Evolutionary conservation across 1,139 yeast species (phyloP), one percentile per base, ranked within the genome.

Genomic region (Yamadazyma friedrichii): DNA sequence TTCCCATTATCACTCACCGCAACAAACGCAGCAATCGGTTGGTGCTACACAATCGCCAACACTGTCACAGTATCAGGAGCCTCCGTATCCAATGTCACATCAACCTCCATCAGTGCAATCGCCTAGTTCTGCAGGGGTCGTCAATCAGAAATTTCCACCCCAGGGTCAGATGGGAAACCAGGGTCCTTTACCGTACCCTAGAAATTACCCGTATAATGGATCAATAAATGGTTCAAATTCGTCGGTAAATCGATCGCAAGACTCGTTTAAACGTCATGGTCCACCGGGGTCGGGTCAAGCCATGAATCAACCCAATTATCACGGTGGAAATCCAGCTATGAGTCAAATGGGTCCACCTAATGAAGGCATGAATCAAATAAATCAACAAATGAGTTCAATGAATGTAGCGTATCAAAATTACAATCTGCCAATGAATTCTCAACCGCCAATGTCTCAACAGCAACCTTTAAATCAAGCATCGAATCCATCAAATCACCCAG

Each of bases 201-300:
- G 38, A 17, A 28, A 24, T n/a, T 28, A 35, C 20, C 42, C 41
- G 3, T 39, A 42, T 27, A 31, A 25, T 22, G 34, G 34, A 6
- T 32, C 43, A 5, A 33, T 48, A 24, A 47, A 44, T 36, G 42
- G 48, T 4, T 50, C 56, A 1, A 43, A 38, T 12, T 43, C 39
- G 39, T 49, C 54, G 2, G 13, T 36, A 11, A 36, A 36, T 24
- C 25, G 39, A 11, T 31, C 35, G n/a, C 43, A 34, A 29, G 33
- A 34, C 9, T 28, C 40, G 13, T 32, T 35, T n/a, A 41, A 35
- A 13, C 43, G 40, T 28, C 42, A 44, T 15, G 39, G 6, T 10
- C 27, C 38, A 4, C 43, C 46, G 24, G 31, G 28, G 30, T 39
- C 26, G 8, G 8, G 8, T 20, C 47, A 42, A 26, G 35, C 31